These are phyloP conservation scores for Colletotrichum tropicicola DNA, from an alignment of 2,329 filamentous ascomycete genomes.

Conservation along the genomic window DNA sequence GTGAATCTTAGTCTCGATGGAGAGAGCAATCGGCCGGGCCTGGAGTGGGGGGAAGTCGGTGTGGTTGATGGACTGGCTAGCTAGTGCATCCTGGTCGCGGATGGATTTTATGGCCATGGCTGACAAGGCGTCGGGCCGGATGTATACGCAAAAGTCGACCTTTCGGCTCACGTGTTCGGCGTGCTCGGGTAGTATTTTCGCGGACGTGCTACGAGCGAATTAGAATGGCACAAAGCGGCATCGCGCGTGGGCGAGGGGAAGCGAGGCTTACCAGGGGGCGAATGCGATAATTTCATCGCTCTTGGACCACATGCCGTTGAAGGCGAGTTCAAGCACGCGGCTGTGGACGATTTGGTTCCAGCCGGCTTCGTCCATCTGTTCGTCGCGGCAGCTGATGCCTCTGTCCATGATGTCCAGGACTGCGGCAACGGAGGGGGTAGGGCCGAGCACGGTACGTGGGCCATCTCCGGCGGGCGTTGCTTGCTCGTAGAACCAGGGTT, in stretches of 20 bases:
- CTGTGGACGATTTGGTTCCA: neutral
- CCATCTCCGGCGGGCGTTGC: neutral
- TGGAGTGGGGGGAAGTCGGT: neutral
- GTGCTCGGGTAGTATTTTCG: neutral
- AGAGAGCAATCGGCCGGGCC: neutral
- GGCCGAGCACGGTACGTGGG: neutral
- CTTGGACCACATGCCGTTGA: neutral
- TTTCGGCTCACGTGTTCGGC: neutral
- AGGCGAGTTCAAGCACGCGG: neutral
- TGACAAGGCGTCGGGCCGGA: neutral
- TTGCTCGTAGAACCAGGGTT: neutral
- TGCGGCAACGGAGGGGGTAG: neutral
- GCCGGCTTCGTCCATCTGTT: neutral
- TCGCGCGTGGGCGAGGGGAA: neutral
- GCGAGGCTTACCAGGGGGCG: neutral
- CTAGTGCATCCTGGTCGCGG: neutral
- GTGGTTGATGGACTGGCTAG: conserved; percentile 8
- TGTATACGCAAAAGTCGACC: neutral
- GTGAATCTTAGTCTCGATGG: conserved; percentile 10
- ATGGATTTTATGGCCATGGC: neutral
- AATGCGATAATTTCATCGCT: neutral
- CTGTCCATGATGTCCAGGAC: neutral
- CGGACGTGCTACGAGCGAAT: neutral
- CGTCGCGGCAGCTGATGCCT: neutral
- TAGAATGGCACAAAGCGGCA: neutral